These are phyloP conservation scores for Ananas comosus DNA, from an alignment of 176 grass and related monocot genomes.

Conservation along the genomic window DNA sequence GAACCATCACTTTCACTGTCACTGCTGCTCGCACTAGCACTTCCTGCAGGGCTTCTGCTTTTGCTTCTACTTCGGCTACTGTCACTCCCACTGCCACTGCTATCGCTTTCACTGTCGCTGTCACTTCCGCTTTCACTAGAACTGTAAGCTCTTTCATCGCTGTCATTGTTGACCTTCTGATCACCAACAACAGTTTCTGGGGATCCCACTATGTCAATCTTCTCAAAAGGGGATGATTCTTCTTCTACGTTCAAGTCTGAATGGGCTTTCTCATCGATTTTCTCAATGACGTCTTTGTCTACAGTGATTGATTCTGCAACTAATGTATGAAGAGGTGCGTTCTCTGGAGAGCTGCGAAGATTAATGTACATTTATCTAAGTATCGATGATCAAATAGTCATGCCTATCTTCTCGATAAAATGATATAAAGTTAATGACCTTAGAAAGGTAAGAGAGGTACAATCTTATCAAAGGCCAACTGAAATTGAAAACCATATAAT, in stretches of 20 bases:
- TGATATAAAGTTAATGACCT: neutral
- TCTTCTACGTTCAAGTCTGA: slow-evolving; percentile 37
- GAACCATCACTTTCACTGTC: slow-evolving; percentile 89
- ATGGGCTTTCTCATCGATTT: slow-evolving; percentile 42
- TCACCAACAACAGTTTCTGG: slow-evolving; percentile 32
- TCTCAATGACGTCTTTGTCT: slow-evolving; percentile 33
- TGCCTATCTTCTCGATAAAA: neutral
- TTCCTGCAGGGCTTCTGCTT: slow-evolving; percentile 45
- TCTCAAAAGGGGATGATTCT: slow-evolving; percentile 48
- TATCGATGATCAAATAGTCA: too few relatives aligned
- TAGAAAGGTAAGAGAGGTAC: neutral
- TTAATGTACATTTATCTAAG: neutral
- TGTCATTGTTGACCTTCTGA: slow-evolving; percentile 40
- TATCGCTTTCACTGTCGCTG: slow-evolving; percentile 80
- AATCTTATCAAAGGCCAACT: neutral
- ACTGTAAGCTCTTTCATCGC: slow-evolving; percentile 53
- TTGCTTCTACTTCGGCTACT: slow-evolving; percentile 66
- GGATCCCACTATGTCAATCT: slow-evolving; percentile 41
- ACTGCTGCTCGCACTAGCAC: slow-evolving; percentile 67
- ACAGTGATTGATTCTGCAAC: slow-evolving; percentile 17
- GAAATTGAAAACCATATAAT: too few relatives aligned
- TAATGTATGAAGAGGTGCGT: slow-evolving; percentile 23
- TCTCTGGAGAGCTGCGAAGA: slow-evolving; percentile 35
- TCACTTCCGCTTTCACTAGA: slow-evolving; percentile 85
- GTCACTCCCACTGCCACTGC: slow-evolving; percentile 79